Percentiles rank a stretch among this genome's conserved stretches.
phyloP scores from a whole-genome alignment of 805 yeast genomes.

The Candida ficus region DNA sequence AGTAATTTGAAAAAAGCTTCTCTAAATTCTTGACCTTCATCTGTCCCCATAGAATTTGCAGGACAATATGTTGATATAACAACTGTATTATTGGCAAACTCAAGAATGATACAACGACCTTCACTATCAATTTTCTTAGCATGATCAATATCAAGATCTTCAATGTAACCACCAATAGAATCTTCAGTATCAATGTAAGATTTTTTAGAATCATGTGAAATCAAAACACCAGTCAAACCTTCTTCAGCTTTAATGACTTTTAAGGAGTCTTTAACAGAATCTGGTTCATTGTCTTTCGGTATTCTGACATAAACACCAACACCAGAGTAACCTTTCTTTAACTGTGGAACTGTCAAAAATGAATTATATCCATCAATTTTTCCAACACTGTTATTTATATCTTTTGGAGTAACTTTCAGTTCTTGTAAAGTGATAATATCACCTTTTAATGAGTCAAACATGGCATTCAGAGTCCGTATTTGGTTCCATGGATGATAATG shows the following conservation, averaged over 20 bases:
- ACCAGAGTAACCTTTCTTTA: slow-evolving; percentile 84
- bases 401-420: slow-evolving; percentile 57
- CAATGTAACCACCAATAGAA: slow-evolving; percentile 69
- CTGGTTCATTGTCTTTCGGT: slow-evolving; percentile 40
- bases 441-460: slow-evolving; percentile 53
- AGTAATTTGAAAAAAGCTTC: slow-evolving; percentile 52
- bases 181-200: slow-evolving; percentile 22
- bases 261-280: slow-evolving; percentile 31
- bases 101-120: slow-evolving; percentile 77
- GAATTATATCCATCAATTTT: slow-evolving; percentile 52
- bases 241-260: slow-evolving; percentile 76
- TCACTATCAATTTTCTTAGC: slow-evolving; percentile 62
- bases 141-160: slow-evolving; percentile 29
- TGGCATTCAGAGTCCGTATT: slow-evolving; percentile 27
- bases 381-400: slow-evolving; percentile 43
- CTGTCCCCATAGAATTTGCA: slow-evolving; percentile 74
- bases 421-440: slow-evolving; percentile 89
- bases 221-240: slow-evolving; percentile 72
- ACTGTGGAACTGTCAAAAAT: slow-evolving; percentile 62
- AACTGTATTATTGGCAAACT: slow-evolving; percentile 57
- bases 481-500: slow-evolving; percentile 83
- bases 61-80: slow-evolving; percentile 79
- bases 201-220: slow-evolving; percentile 19
- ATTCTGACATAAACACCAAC: slow-evolving; percentile 76
- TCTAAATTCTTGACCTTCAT: slow-evolving; percentile 58